These are phyloP conservation scores for Globisporangium sylvaticum DNA, from an alignment of 352 stramenopile species.

Conservation along the genomic window DNA sequence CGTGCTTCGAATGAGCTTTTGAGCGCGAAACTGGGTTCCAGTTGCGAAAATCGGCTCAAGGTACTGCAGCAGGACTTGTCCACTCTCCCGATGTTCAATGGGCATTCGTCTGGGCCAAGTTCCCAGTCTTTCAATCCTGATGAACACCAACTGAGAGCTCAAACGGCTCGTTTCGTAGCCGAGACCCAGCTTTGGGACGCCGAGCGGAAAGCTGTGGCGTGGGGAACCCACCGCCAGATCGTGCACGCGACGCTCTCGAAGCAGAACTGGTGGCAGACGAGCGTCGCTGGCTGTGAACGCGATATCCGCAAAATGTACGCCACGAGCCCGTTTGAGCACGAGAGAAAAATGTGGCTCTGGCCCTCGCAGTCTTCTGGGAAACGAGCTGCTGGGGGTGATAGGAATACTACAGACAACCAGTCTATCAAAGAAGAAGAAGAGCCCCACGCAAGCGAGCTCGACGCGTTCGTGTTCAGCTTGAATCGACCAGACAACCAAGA, in stretches of 20 bases:
- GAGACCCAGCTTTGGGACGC: conserved; percentile 13
- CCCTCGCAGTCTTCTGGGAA: conserved; percentile 13
- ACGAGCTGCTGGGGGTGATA: background rate
- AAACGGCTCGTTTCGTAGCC: conserved; percentile 10
- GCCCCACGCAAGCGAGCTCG: conserved; percentile 15
- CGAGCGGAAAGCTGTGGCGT: conserved; percentile 26
- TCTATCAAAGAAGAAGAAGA: background rate
- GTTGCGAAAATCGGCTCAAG: conserved; percentile 40
- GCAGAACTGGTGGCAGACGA: conserved; percentile 47
- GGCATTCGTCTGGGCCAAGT: background rate
- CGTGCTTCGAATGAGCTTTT: conserved; percentile 18
- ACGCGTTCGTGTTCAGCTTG: conserved; percentile 39
- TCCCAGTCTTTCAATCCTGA: background rate
- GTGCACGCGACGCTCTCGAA: conserved; percentile 33
- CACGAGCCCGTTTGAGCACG: conserved; percentile 40
- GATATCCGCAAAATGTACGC: conserved; percentile 48
- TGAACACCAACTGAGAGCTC: background rate
- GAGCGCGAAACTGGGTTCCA: conserved; percentile 26
- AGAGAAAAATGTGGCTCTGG: conserved; percentile 49
- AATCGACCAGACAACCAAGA: background rate
- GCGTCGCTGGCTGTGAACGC: conserved; percentile 31
- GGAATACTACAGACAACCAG: background rate
- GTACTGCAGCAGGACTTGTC: conserved; percentile 19
- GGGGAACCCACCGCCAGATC: conserved; percentile 31
- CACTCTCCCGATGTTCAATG: background rate